Base-by-base conservation (phyloP, 768 basidiomycete species). In the Suillus weaverae region DNA sequence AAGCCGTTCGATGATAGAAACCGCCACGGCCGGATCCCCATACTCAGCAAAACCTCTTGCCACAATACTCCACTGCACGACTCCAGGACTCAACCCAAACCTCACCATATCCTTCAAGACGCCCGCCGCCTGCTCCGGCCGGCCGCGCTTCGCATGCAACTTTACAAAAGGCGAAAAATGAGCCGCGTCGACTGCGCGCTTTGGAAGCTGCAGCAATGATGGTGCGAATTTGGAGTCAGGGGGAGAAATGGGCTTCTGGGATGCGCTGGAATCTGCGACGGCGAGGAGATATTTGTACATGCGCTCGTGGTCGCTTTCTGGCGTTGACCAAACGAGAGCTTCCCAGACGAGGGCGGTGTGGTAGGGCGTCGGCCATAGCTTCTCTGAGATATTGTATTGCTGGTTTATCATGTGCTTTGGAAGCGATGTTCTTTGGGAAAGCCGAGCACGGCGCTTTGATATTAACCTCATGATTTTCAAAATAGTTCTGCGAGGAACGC, bases 91-190 rank as follows among this genome's bases (percentile, higher is more conserved):
- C 35, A 90, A 66, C 5, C 82, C 83, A 0, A 83, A 69, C 8
- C 69, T 60, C 4, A 78, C 54, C 86, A 90, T 88, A 69, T 89
- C 86, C n/a, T 67, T 67, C 44, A 90, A 60, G 22, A 89, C 77
- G 26, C 68, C 65, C 0, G 76, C 69, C 0, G 83, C 84, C 35
- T 71, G 70, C 5, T 68, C 55, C 0, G 80, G 70, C 1, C 79
- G 76, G 35, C 65, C 67, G 4, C 70, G 60, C 5, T 67, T 62
- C 60, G 79, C 78, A 68, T 86, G 76, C 22, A 71, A 72, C 41
- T 76, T 71, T 46, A 89, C 73, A 70, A 90, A 90, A 0, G 85
- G 81, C 1, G 79, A 84, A 70, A 90, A 91, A 66, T 79, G 77
- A 41, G 74, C 69, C 38, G 71, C 67, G 66, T 77, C 80, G 74